These are phyloP conservation scores for Spergularia azorica DNA, from an alignment of 179 eudicot species.

Conservation along the genomic window DNA sequence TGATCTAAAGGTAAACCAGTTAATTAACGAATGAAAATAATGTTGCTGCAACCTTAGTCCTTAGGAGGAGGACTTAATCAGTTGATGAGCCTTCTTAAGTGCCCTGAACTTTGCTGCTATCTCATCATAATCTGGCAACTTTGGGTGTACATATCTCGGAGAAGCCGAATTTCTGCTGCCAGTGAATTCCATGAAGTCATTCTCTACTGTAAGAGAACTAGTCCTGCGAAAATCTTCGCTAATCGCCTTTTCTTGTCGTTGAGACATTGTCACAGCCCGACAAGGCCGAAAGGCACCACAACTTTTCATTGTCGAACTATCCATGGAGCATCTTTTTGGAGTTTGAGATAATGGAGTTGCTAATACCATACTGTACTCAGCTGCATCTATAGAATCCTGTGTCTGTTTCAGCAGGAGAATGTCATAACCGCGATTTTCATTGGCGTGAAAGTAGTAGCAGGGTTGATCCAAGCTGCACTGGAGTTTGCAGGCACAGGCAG, in stretches of 20 bases:
- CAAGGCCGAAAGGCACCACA: neutral
- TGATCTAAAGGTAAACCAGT: no score
- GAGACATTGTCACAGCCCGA: conserved; percentile 38
- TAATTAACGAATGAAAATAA: no score
- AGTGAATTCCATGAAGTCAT: neutral
- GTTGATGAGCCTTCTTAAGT: conserved; percentile 54
- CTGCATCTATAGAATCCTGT: no score
- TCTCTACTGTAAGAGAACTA: conserved; percentile 34
- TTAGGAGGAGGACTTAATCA: conserved; percentile 11
- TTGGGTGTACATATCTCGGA: conserved; percentile 69
- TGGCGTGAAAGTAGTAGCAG: conserved; percentile 19
- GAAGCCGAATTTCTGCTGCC: conserved; percentile 21
- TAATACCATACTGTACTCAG: no score
- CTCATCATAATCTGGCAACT: conserved; percentile 82
- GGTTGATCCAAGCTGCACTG: conserved; percentile 22
- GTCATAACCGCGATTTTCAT: conserved; percentile 1
- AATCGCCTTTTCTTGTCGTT: conserved; percentile 23
- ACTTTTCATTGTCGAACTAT: neutral
- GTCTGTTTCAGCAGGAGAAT: neutral
- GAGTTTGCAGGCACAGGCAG: neutral
- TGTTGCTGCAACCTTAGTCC: neutral
- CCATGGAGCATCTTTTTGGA: neutral
- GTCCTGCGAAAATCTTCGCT: conserved; percentile 29
- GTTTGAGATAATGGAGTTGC: conserved; percentile 12
- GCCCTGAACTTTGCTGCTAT: conserved; percentile 58